Percentiles rank a stretch among this genome's conserved stretches.
Evolutionary conservation across 2,329 filamentous ascomycete genomes (phyloP).

Genomic region (Stylonectria norvegica): DNA sequence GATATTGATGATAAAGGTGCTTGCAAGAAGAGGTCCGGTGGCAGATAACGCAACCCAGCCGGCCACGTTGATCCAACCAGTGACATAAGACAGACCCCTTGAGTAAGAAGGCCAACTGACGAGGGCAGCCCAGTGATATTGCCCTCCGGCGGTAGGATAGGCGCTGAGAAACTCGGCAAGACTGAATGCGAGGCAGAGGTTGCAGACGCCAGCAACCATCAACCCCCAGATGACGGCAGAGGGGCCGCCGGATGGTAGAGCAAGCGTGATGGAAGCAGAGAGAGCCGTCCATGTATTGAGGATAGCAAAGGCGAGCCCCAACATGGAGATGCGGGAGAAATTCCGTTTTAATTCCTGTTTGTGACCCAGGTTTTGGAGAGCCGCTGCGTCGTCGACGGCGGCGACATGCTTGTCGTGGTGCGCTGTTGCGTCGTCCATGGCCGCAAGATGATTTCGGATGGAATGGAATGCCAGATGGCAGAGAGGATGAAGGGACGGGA

Average conservation of each 20-base stretch:
- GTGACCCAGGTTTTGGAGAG: slow-evolving; percentile 44
- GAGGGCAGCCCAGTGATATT: slow-evolving; percentile 71
- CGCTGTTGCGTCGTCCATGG: slow-evolving; percentile 20
- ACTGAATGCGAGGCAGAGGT: slow-evolving; percentile 64
- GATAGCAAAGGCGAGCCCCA: slow-evolving; percentile 47
- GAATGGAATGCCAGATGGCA: too few relatives aligned
- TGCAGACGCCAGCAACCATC: slow-evolving; percentile 60
- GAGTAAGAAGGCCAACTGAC: slow-evolving; percentile 59
- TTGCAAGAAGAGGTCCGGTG: slow-evolving; percentile 64
- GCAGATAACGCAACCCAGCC: slow-evolving; percentile 69
- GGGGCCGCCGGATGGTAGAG: slow-evolving; percentile 67
- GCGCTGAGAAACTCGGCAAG: slow-evolving; percentile 69
- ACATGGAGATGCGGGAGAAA: slow-evolving; percentile 47
- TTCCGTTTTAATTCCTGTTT: slow-evolving; percentile 49
- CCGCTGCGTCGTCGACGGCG: slow-evolving; percentile 33
- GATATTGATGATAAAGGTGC: slow-evolving; percentile 63
- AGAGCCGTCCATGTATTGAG: slow-evolving; percentile 51
- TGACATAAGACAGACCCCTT: slow-evolving; percentile 64
- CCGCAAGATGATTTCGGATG: too few relatives aligned
- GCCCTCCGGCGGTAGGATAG: slow-evolving; percentile 57
- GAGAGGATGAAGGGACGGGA: too few relatives aligned
- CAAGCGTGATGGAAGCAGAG: slow-evolving; percentile 44
- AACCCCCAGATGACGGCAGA: slow-evolving; percentile 72
- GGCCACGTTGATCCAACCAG: slow-evolving; percentile 70
- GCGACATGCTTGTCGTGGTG: slow-evolving; percentile 13